Evolutionary conservation across 2,329 filamentous ascomycete genomes (phyloP).

Genomic region (Scorias spongiosa): DNA sequence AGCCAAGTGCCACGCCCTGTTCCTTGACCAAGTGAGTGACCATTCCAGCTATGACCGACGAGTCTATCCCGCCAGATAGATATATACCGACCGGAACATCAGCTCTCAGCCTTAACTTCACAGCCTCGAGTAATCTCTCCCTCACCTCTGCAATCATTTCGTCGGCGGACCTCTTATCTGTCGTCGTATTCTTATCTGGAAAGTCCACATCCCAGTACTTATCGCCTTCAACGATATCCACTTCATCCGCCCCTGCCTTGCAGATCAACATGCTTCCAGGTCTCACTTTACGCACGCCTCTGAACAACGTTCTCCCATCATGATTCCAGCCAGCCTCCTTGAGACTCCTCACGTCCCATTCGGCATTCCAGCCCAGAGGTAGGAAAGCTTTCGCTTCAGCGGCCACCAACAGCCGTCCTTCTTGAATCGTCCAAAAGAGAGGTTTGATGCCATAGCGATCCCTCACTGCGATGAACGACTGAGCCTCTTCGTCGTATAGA

Average conservation of each 20-base stretch:
- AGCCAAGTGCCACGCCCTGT: slow-evolving; percentile 32
- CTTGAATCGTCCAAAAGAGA: slow-evolving; percentile 31
- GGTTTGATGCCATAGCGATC: slow-evolving; percentile 42
- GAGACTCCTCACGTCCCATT: slow-evolving; percentile 32
- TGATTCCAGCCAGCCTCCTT: slow-evolving; percentile 28
- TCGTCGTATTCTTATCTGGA: slow-evolving; percentile 30
- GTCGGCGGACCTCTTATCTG: slow-evolving; percentile 30
- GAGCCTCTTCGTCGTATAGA: slow-evolving; percentile 30
- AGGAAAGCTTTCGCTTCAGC: slow-evolving; percentile 39
- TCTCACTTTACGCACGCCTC: slow-evolving; percentile 30
- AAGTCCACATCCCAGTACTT: slow-evolving; percentile 41
- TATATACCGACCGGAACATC: slow-evolving; percentile 45
- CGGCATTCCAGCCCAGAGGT: slow-evolving; percentile 29
- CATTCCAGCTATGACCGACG: slow-evolving; percentile 42
- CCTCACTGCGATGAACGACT: slow-evolving; percentile 30
- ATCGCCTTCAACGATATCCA: slow-evolving; percentile 12
- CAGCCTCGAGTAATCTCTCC: slow-evolving; percentile 34
- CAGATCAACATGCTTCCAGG: slow-evolving; percentile 32
- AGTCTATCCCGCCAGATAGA: slow-evolving; percentile 43
- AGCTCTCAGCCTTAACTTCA: slow-evolving; percentile 38
- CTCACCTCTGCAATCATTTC: slow-evolving; percentile 38
- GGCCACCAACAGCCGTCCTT: slow-evolving; percentile 28
- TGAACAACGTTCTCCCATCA: slow-evolving; percentile 35
- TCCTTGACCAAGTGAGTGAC: slow-evolving; percentile 36
- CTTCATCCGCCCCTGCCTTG: slow-evolving; percentile 11